These are phyloP conservation scores for Plantago rigida DNA, from an alignment of 305 asterid genomes.

Conservation along the genomic window DNA sequence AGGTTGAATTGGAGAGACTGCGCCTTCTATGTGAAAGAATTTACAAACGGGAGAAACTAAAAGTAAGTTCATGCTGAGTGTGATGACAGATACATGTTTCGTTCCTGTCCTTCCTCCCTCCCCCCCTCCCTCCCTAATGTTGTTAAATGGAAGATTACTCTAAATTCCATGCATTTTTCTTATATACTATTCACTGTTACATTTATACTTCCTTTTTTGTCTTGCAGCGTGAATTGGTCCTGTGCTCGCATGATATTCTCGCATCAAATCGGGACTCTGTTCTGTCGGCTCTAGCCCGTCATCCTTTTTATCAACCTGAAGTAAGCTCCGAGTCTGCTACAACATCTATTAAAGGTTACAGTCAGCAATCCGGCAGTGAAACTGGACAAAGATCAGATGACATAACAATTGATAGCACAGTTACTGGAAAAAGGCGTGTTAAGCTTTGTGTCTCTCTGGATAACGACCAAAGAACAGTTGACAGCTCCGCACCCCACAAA, in stretches of 20 bases:
- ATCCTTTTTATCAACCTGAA: slow-evolving; percentile 66
- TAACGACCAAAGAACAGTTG: slow-evolving; percentile 69
- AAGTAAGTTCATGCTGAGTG: slow-evolving; percentile 40
- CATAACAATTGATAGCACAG: slow-evolving; percentile 71
- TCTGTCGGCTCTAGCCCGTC: slow-evolving; percentile 63
- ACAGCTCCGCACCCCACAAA: slow-evolving; percentile 67
- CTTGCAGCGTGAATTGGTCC: slow-evolving; percentile 85
- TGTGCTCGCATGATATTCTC: slow-evolving; percentile 76
- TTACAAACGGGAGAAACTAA: slow-evolving; percentile 81
- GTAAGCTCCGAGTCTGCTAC: slow-evolving; percentile 94
- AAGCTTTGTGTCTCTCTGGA: slow-evolving; percentile 50
- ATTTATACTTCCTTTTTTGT: slow-evolving; percentile 8
- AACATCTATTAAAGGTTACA: slow-evolving; percentile 63
- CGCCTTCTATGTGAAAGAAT: slow-evolving; percentile 96
- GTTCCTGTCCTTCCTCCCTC: no score
- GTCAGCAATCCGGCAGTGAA: slow-evolving; percentile 70
- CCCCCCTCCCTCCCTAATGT: not conserved
- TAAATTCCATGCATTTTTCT: not conserved
- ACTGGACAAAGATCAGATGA: slow-evolving; percentile 80
- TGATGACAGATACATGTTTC: not conserved
- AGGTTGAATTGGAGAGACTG: slow-evolving; percentile 95
- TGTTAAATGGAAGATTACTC: no score
- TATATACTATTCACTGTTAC: slow-evolving; percentile 19
- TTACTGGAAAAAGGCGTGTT: slow-evolving; percentile 65
- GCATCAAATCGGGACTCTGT: slow-evolving; percentile 65